These are phyloP conservation scores for Bruguiera sexangula DNA, from an alignment of 345 rosid species.

Conservation along the genomic window DNA sequence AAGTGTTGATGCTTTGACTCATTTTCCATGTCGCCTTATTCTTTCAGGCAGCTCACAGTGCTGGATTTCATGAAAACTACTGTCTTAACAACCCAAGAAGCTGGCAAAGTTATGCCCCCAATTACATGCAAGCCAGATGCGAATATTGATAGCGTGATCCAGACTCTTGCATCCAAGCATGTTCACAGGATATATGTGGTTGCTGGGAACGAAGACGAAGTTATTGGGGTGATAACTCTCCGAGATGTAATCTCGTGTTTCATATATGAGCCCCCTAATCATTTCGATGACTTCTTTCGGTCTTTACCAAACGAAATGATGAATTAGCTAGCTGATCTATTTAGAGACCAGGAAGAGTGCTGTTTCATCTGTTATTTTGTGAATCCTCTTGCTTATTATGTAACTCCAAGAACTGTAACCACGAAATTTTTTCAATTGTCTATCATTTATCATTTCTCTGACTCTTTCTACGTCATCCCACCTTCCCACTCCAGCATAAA, in stretches of 20 bases:
- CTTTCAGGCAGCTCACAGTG: conserved; percentile 60
- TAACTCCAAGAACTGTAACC: conserved; percentile 42
- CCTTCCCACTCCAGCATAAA: conserved; percentile 48
- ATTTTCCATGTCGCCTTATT: conserved; percentile 4
- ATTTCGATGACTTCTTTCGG: conserved; percentile 55
- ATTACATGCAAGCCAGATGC: conserved; percentile 57
- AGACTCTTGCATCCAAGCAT: conserved; percentile 56
- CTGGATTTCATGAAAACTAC: conserved; percentile 53
- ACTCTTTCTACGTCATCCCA: conserved; percentile 52
- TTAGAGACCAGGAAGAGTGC: neutral
- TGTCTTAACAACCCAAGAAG: conserved; percentile 37
- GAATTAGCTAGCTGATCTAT: conserved; percentile 27
- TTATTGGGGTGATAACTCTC: conserved; percentile 74
- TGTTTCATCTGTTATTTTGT: neutral
- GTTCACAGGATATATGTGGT: conserved; percentile 76
- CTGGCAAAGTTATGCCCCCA: conserved; percentile 49
- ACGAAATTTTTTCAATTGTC: conserved; percentile 39
- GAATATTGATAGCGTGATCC: conserved; percentile 63
- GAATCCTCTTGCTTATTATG: neutral
- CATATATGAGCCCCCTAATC: conserved; percentile 68
- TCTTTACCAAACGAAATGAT: conserved; percentile 59
- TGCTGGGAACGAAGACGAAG: conserved; percentile 44
- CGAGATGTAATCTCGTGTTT: conserved; percentile 92
- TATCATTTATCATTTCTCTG: conserved; percentile 40
- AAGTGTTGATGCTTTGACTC: neutral